Percentiles rank a stretch among this genome's conserved stretches.
Evolutionary conservation across 2,329 filamentous ascomycete genomes (phyloP).

Genomic region (Leptographium galeiforme): DNA sequence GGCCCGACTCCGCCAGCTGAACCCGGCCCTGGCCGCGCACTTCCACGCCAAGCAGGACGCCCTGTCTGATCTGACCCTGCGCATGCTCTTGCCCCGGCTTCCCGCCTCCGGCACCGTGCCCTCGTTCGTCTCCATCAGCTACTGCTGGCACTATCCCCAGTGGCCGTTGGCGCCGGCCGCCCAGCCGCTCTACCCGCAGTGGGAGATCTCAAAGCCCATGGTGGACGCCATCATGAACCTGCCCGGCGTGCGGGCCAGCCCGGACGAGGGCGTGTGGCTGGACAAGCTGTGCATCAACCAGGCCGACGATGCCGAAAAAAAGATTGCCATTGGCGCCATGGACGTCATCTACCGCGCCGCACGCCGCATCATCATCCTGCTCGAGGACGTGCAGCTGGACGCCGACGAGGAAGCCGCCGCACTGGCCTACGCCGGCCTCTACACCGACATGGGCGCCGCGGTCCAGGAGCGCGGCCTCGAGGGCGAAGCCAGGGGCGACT

Average conservation of each 20-base stretch:
- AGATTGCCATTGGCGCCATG: slow-evolving; percentile 17
- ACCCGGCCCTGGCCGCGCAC: slow-evolving; percentile 6
- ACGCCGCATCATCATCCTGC: slow-evolving; percentile 10
- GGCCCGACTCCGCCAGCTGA: slow-evolving; percentile 8
- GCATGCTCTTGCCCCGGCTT: slow-evolving; percentile 8
- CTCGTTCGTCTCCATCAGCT: slow-evolving; percentile 13
- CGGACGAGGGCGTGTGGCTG: slow-evolving; percentile 16
- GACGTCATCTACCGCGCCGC: slow-evolving; percentile 15
- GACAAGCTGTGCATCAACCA: slow-evolving; percentile 19
- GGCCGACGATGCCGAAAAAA: slow-evolving; percentile 16
- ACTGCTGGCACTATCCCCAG: slow-evolving; percentile 14
- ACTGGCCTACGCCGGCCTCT: slow-evolving; percentile 9
- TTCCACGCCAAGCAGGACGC: slow-evolving; percentile 10
- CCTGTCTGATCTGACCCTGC: slow-evolving; percentile 6
- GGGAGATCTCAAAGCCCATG: slow-evolving; percentile 14
- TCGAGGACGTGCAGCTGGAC: slow-evolving; percentile 14
- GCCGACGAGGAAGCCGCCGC: slow-evolving; percentile 9
- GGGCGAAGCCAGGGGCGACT: slow-evolving; percentile 6
- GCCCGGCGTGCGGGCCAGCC: neutral
- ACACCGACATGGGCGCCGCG: slow-evolving; percentile 7
- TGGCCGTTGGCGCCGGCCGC: slow-evolving; percentile 11
- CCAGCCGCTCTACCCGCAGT: slow-evolving; percentile 5
- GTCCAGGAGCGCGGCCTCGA: slow-evolving; percentile 5
- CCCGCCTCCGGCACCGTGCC: neutral
- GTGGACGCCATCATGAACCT: slow-evolving; percentile 11